Base-by-base conservation (phyloP, 2,329 filamentous ascomycete species). In the Ophiostoma sp. region DNA sequence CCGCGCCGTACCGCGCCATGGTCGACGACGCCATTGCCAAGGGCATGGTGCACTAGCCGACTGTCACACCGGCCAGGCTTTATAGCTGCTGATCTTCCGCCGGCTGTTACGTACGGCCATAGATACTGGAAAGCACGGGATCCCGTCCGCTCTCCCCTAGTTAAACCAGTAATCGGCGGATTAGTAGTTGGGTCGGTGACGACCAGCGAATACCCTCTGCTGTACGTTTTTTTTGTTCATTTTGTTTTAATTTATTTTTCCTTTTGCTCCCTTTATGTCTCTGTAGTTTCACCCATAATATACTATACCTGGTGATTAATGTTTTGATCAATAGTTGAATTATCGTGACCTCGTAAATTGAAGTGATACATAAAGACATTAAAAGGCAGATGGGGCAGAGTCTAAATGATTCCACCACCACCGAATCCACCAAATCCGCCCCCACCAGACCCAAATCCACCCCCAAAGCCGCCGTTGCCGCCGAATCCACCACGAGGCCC, bases 401-500 rank as follows among this genome's bases (percentile, higher is more conserved):
- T 15, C n/a, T 65, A 67, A 23, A 67, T 67, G 39, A 67, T 67
- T 2, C 75, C 75, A 11, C 68, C 67, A 5, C 64, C 69, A 4
- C 70, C 68, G 10, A 69, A 71, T 6, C 71, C 69, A 20, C 70
- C 71, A 35, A 68, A 69, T 1, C 69, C 69, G 7, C 69, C 69
- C 4, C 68, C 68, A 8, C 69, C 71, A 15, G 35, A 27, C 6
- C 41, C 57, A 17, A 67, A 69, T 0, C 77, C 79, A 27, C 79
- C 78, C 2, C 78, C 77, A 67, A 79, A 78, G 8, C 75, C 74
- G 20, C 79, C 78, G 3, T 74, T 74, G 20, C 79, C 78, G 3
- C 78, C 77, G 66, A 79, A 78, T 7, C 82, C 80, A 57, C 52
- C 23, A 3, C 27, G 44, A 23, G 54, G 48, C 1, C 67, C 67